phyloP scores from a whole-genome alignment of 208 protist genomes.

The Trypanosoma avium region DNA sequence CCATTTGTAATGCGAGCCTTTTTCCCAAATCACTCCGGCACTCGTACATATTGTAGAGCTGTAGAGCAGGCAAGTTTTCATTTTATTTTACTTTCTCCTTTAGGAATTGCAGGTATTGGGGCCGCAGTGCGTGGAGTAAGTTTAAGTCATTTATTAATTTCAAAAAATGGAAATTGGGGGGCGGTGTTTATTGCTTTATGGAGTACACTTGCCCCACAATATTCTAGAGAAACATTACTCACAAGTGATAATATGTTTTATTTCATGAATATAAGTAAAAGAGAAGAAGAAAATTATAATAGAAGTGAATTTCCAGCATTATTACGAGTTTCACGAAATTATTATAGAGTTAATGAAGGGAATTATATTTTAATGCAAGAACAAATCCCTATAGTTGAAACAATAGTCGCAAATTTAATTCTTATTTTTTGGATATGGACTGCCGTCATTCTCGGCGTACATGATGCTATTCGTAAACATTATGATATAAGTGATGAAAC shows the following conservation, averaged over 20 bases:
- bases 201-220: conserved; percentile 62
- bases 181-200: conserved; percentile 50
- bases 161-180: conserved; percentile 50
- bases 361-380: conserved; percentile 22
- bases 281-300: neutral
- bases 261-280: too few species aligned
- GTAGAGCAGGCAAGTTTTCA: conserved; percentile 49
- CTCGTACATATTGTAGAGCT: conserved; percentile 66
- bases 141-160: conserved; percentile 36
- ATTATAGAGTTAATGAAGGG: neutral
- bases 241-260: too few species aligned
- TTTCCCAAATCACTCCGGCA: conserved; percentile 50
- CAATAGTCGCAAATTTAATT: conserved; percentile 38
- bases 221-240: conserved; percentile 7
- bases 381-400: conserved; percentile 34
- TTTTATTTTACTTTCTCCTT: conserved; percentile 49
- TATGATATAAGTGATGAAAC: conserved; percentile 80
- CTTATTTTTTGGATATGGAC: conserved; percentile 58
- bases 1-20: conserved; percentile 56
- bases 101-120: conserved; percentile 57
- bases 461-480: conserved; percentile 70
- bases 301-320: neutral
- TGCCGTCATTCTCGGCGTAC: conserved; percentile 48
- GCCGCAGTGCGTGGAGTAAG: conserved; percentile 41
- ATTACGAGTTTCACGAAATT: neutral